Conservation (phyloP, 1,284 basidiomycete species). For the Cryptococcus amylolentus region DNA sequence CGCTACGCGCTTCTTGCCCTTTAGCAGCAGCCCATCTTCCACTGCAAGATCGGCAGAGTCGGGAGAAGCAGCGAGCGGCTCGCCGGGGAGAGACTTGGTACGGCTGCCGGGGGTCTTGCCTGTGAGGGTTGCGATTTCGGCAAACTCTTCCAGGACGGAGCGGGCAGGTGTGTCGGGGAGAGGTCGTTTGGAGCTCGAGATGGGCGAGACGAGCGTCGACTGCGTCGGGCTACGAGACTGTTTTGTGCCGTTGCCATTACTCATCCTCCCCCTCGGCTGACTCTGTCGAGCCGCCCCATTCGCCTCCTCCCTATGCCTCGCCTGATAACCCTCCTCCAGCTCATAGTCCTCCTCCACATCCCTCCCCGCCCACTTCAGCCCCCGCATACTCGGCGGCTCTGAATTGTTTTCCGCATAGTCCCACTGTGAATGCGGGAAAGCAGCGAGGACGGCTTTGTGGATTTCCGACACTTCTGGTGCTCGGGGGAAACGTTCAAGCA, state of each 20-base stretch:
- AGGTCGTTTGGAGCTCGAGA: conserved; percentile 28
- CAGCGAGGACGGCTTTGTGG: conserved; percentile 37
- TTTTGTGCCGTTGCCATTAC: conserved; percentile 3
- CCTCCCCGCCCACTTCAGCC: conserved; percentile 43
- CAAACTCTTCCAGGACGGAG: conserved; percentile 44
- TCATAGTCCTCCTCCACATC: conserved; percentile 38
- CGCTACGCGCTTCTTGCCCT: conserved; percentile 27
- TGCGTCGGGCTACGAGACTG: conserved; percentile 29
- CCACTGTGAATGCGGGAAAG: conserved; percentile 42
- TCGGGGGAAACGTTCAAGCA: conserved; percentile 43
- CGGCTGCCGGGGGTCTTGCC: conserved; percentile 35
- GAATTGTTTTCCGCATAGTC: conserved; percentile 25
- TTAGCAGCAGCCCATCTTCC: conserved; percentile 10
- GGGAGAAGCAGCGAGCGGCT: conserved; percentile 17
- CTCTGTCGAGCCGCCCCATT: not conserved
- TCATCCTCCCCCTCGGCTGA: not conserved
- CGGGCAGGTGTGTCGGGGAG: conserved; percentile 42
- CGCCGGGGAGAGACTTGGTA: conserved; percentile 28
- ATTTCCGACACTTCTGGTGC: conserved; percentile 38
- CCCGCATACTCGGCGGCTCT: conserved; percentile 42
- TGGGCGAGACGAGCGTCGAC: conserved; percentile 40
- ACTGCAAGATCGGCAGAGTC: conserved; percentile 5
- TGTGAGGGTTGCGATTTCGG: conserved; percentile 39
- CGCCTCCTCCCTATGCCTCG: too few relatives aligned
- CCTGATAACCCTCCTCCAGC: conserved; percentile 1